Base-by-base conservation (phyloP, 2,329 filamentous ascomycete species). In the Pseudonectria foliicola region DNA sequence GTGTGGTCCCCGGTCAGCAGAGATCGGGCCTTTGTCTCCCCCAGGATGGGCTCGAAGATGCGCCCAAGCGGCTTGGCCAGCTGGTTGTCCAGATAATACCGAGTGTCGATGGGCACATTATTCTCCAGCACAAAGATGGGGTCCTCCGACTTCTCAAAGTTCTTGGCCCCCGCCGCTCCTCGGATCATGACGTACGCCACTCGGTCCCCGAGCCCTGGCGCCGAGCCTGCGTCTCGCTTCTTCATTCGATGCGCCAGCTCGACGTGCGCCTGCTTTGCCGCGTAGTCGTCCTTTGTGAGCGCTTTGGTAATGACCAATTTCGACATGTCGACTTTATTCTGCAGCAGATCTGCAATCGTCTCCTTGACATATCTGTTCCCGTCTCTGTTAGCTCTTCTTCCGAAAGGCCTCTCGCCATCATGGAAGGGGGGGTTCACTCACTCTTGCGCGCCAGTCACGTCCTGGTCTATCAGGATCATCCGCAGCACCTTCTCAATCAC, bases 241-340 rank as follows among this genome's bases (percentile, higher is more conserved):
- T 82, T 85, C 92, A 98, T 98, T 29, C 92, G 85, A 54, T 92
- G 82, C 1, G 89, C 92, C 29, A 98, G 80, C 63, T 95, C 90
- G 31, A 94, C 87, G 60, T 98, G 92, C 3, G 92, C 90, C 67
- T 96, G 90, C 62, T 95, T 96, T 33, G 80, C 84, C 10, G 81
- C 78, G 60, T 98, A 98, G 55, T 86, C 82, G 27, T 79, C 77
- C 60, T 98, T 98, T 11, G 90, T 83, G 14, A 98, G 72, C 0
- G 92, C 92, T 64, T 98, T 98, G 18, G 92, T 98, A 55, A 98
- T 98, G 59, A 98, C 93, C 13, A 98, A 80, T 61, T 98, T 96
- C 25, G 90, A 95, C 85, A 98, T 94, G 64, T 98, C 92, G 50
- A 98, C 73, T 61, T 94, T 95, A 69, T 98, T 98, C 57, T 96